A percentile compares a stretch with the other conserved stretches of the same genome.
phyloP scores from a whole-genome alignment of 176 grass and related monocot genomes.

The Rhynchospora breviuscula region DNA sequence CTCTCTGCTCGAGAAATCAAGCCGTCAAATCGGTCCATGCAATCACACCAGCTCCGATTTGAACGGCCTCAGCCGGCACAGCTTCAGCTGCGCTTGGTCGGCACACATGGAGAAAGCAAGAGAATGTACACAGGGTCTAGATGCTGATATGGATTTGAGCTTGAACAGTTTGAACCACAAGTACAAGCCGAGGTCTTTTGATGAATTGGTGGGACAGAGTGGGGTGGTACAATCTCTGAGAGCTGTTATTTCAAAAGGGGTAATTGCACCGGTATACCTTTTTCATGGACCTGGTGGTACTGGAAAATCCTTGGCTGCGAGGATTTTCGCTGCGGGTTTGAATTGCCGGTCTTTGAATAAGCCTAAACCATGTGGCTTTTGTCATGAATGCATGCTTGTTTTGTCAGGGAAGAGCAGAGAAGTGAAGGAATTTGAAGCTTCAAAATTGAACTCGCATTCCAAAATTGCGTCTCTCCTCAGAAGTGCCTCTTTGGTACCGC shows the following conservation, averaged over 20 bases:
- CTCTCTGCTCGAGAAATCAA: constrained; percentile 53
- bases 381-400: constrained; percentile 56
- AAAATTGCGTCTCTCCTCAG: constrained; percentile 51
- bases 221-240: constrained; percentile 55
- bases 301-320: constrained; percentile 71
- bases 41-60: constrained; percentile 34
- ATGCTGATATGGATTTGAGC: constrained; percentile 34
- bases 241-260: constrained; percentile 39
- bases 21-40: constrained; percentile 44
- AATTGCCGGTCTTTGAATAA: constrained; percentile 56
- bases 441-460: constrained; percentile 60
- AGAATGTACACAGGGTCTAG: constrained; percentile 40
- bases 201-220: constrained; percentile 63
- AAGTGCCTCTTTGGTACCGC: constrained; percentile 44
- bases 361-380: constrained; percentile 54
- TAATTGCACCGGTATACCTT: constrained; percentile 64
- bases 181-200: constrained; percentile 61
- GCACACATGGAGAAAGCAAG: constrained; percentile 48
- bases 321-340: constrained; percentile 55
- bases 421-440: constrained; percentile 68
- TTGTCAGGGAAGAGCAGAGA: constrained; percentile 48
- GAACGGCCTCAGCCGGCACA: constrained; percentile 46
- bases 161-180: constrained; percentile 58
- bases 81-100: constrained; percentile 48
- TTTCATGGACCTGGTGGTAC: constrained; percentile 70